A percentile compares a stretch with the other conserved stretches of the same genome.
phyloP scores from a whole-genome alignment of 352 stramenopile genomes.

The Phytophthora podocarpi region DNA sequence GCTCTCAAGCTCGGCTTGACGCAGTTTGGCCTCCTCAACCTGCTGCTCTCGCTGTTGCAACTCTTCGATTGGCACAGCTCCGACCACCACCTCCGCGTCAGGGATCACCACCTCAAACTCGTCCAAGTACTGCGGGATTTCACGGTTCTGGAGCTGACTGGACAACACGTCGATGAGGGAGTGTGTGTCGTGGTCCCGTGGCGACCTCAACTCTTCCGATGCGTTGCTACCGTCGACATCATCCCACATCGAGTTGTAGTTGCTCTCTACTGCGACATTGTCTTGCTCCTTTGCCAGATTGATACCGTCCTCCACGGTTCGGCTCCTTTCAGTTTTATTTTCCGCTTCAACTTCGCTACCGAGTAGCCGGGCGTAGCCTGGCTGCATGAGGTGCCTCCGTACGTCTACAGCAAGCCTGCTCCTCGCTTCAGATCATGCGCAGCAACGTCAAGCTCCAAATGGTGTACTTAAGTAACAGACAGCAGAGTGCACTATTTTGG shows the following conservation, averaged over 20 bases:
- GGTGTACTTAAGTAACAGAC: too few species aligned
- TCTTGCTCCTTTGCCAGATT: slow-evolving; percentile 6
- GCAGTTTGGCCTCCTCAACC: slow-evolving; percentile 59
- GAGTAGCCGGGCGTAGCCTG: slow-evolving; percentile 11
- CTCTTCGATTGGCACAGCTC: slow-evolving; percentile 61
- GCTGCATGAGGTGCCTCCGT: slow-evolving; percentile 24
- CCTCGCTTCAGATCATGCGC: slow-evolving; percentile 22
- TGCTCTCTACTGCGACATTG: neutral
- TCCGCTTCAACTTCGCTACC: neutral
- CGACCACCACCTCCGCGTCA: slow-evolving; percentile 64
- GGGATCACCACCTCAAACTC: slow-evolving; percentile 75
- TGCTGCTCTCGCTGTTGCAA: slow-evolving; percentile 65
- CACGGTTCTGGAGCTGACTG: slow-evolving; percentile 41
- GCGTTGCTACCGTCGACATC: slow-evolving; percentile 18
- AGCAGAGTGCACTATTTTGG: too few species aligned
- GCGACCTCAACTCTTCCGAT: slow-evolving; percentile 12
- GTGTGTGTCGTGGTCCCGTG: slow-evolving; percentile 22
- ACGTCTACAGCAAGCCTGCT: too few species aligned
- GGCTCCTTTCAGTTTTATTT: neutral
- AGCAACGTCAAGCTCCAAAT: slow-evolving; percentile 8
- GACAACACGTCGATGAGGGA: slow-evolving; percentile 63
- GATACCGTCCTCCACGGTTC: neutral
- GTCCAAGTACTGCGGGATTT: slow-evolving; percentile 65
- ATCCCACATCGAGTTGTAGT: slow-evolving; percentile 52
- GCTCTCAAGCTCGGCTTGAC: slow-evolving; percentile 54